Evolutionary conservation across 2,329 filamentous ascomycete genomes (phyloP).

Genomic region (Exserohilum turcica): DNA sequence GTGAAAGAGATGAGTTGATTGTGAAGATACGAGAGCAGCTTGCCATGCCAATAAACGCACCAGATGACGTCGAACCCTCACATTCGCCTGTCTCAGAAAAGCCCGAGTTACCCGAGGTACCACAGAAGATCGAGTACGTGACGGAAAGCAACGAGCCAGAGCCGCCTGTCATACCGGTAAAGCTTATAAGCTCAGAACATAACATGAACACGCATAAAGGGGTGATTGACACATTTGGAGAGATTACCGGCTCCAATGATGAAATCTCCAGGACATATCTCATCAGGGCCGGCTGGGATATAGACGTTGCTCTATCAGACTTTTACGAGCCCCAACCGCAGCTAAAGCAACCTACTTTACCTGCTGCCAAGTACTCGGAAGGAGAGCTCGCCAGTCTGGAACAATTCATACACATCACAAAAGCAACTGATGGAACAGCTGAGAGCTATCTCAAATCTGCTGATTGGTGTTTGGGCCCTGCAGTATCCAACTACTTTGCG

Average conservation of each 20-base stretch:
- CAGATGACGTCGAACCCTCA: not conserved
- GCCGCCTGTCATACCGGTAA: too few species aligned
- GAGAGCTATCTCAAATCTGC: not conserved
- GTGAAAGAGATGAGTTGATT: not conserved
- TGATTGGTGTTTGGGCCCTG: not conserved
- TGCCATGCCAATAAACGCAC: not conserved
- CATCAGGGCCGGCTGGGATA: not conserved
- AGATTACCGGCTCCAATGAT: not conserved
- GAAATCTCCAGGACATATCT: not conserved
- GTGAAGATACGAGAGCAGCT: slow-evolving; percentile 6
- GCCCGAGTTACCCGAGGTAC: not conserved
- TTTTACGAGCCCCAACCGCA: not conserved
- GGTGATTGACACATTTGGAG: not conserved
- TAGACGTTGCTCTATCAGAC: not conserved
- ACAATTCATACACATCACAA: not conserved
- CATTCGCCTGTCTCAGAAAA: not conserved
- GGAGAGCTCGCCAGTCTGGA: not conserved
- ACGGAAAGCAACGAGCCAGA: too few species aligned
- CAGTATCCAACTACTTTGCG: not conserved
- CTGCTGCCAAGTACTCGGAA: too few species aligned
- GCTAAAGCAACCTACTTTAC: too few species aligned
- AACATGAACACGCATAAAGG: too few species aligned
- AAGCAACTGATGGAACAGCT: not conserved
- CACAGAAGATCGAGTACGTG: not conserved
- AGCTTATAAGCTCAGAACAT: too few species aligned